These are phyloP conservation scores for Tuber borchii DNA, from an alignment of 495 filamentous ascomycete species.

Conservation along the genomic window DNA sequence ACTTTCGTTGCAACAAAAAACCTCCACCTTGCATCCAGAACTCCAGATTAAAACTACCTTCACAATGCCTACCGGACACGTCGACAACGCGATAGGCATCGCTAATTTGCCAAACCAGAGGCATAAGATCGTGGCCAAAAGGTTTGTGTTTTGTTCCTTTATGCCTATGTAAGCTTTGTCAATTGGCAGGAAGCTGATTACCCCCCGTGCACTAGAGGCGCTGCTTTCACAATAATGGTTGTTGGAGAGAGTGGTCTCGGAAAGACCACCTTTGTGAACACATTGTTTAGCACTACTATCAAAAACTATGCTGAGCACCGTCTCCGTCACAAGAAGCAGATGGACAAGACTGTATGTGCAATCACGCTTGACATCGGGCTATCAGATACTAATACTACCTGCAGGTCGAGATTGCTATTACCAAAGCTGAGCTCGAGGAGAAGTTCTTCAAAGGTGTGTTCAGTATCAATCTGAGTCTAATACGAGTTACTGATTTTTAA, in stretches of 20 bases:
- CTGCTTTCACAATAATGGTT: constrained; percentile 99
- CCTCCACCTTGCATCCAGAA: not conserved
- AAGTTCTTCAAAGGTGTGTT: constrained; percentile 97
- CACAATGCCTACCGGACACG: constrained; percentile 40
- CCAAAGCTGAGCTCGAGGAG: constrained; percentile 98
- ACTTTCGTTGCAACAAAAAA: not conserved
- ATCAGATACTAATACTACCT: not conserved
- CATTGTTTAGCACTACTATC: constrained; percentile 97
- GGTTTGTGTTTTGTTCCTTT: constrained; percentile 42
- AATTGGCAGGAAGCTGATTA: constrained; percentile 17
- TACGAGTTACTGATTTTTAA: not conserved
- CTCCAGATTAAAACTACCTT: constrained; percentile 7
- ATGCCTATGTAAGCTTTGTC: not conserved
- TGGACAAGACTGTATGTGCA: constrained; percentile 74
- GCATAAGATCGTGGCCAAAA: constrained; percentile 99
- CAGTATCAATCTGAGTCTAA: constrained; percentile 22
- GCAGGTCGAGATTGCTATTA: constrained; percentile 90
- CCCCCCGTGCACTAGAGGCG: constrained; percentile 50
- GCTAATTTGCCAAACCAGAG: constrained; percentile 98
- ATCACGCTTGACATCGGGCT: not conserved
- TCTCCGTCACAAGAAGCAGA: constrained; percentile 94
- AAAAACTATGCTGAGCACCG: constrained; percentile 99
- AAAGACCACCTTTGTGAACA: constrained; percentile 99
- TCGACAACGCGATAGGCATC: constrained; percentile 76
- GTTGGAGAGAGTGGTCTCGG: constrained; percentile 97